Percentiles rank a stretch among this genome's conserved stretches.
Evolutionary conservation across 2,329 filamentous ascomycete genomes (phyloP).

Genomic region (Talaromyces piceae): DNA sequence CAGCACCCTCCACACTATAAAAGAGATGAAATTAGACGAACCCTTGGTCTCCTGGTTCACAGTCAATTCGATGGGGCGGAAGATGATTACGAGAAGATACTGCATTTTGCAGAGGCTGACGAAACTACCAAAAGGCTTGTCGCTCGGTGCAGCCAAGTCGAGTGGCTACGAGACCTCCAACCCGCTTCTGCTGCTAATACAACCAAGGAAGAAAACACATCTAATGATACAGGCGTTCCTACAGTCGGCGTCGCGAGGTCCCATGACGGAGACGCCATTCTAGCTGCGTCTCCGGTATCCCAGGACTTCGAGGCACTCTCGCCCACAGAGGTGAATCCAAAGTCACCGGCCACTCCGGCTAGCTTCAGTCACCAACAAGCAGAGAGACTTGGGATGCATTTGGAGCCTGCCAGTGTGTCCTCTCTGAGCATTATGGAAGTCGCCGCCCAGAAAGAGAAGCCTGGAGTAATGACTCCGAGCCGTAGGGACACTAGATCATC

Average conservation of each 20-base stretch:
- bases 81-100: conserved; percentile 37
- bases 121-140: conserved; percentile 44
- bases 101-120: conserved; percentile 44
- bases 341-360: conserved; percentile 22
- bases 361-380: conserved; percentile 16
- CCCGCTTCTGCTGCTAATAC: conserved; percentile 10
- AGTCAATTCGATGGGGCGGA: conserved; percentile 59
- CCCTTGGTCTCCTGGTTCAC: conserved; percentile 65
- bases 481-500: conserved; percentile 37
- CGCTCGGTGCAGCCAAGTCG: conserved; percentile 37
- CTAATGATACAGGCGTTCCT: background rate
- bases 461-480: conserved; percentile 73
- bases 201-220: background rate
- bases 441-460: conserved; percentile 72
- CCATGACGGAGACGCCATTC: conserved; percentile 32
- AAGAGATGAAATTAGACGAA: conserved; percentile 68
- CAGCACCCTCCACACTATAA: conserved; percentile 86
- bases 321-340: conserved; percentile 25
- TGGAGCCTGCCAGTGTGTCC: conserved; percentile 63
- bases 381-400: conserved; percentile 57
- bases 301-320: conserved; percentile 41
- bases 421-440: conserved; percentile 70
- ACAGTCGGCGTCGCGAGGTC: background rate
- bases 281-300: conserved; percentile 19
- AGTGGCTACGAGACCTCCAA: conserved; percentile 33